These are phyloP conservation scores for Pseudocercospora ulei DNA, from an alignment of 2,329 filamentous ascomycete genomes.

Conservation along the genomic window DNA sequence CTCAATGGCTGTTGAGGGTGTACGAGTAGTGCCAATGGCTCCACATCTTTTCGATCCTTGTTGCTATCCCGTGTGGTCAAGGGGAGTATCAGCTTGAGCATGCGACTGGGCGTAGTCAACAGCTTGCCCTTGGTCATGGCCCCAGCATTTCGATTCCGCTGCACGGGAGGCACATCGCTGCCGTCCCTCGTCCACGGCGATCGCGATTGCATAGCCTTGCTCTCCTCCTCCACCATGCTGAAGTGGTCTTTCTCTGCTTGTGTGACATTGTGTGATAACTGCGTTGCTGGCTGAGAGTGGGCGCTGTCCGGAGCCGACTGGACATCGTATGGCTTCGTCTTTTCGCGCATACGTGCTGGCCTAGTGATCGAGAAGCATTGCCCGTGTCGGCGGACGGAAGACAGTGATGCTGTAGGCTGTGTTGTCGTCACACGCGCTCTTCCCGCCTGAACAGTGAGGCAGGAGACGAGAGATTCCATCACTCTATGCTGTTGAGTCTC, in stretches of 20 bases:
- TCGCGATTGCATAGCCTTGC: slow-evolving; percentile 49
- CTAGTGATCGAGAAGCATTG: slow-evolving; percentile 13
- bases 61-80: slow-evolving; percentile 54
- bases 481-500: neutral
- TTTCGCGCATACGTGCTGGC: slow-evolving; percentile 12
- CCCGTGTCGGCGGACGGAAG: slow-evolving; percentile 6
- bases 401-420: slow-evolving; percentile 9
- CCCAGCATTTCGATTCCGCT: slow-evolving; percentile 43
- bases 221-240: slow-evolving; percentile 37
- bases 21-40: slow-evolving; percentile 72
- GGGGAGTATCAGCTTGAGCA: slow-evolving; percentile 72
- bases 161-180: slow-evolving; percentile 50
- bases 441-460: slow-evolving; percentile 22
- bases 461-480: slow-evolving; percentile 30
- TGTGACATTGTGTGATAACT: slow-evolving; percentile 40
- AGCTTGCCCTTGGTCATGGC: slow-evolving; percentile 65
- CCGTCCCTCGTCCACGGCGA: slow-evolving; percentile 59
- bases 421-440: slow-evolving; percentile 14
- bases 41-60: slow-evolving; percentile 58
- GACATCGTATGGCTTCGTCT: slow-evolving; percentile 21
- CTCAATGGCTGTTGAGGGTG: slow-evolving; percentile 86
- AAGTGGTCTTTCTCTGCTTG: slow-evolving; percentile 42
- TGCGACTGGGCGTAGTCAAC: slow-evolving; percentile 66
- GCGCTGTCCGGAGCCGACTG: slow-evolving; percentile 26
- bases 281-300: slow-evolving; percentile 32